Evolutionary conservation across 2,329 filamentous ascomycete species (phyloP), one percentile per base, ranked within the genome.

Genomic region (Trichocomaceae sp.): DNA sequence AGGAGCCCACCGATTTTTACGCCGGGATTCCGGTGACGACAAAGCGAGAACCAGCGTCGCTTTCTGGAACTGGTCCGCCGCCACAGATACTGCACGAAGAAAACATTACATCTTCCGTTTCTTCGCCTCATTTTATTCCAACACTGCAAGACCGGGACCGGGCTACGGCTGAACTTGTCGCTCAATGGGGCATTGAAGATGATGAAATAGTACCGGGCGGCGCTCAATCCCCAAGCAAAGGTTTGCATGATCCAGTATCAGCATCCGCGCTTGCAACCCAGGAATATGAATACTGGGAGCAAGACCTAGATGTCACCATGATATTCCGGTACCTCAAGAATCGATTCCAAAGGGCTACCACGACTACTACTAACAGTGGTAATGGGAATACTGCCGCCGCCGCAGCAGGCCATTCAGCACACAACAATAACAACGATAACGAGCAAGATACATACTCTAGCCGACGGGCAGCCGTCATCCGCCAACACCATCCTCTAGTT

Each of bases 401-500:
- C 23, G 12, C 50, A 17, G 35, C 44, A 41, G 48, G 63, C 58
- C 61, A 61, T 60, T 64, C 67, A 58, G 63, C 67, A 23, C 20
- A 50, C 46, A 50, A 17, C 26, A 46, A 41, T 23, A 37, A 50
- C 46, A 50, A 17, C 26, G 50, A 41, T 23, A 37, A 45, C 22
- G 71, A 71, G 60, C 82, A 86, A 64, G 87, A 90, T 9, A 7
- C 20, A n/a, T 17, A 31, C 60, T 77, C 82, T 9, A 84, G 87
- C 1, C 86, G 87, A 52, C 86, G 92, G 59, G 88, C 86, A 5
- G 90, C 90, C 13, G 82, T 92, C 47, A 90, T 96, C 52, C 82
- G 90, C 35, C 88, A 92, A 64, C 87, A 96, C 66, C 92, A 96
- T 68, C 92, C 92, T 3, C 82, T 96, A 49, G 84, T 95, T 29